Percentiles rank a stretch among this genome's conserved stretches.
phyloP scores from a whole-genome alignment of 805 yeast genomes.

The Gaillardinia entomophila region DNA sequence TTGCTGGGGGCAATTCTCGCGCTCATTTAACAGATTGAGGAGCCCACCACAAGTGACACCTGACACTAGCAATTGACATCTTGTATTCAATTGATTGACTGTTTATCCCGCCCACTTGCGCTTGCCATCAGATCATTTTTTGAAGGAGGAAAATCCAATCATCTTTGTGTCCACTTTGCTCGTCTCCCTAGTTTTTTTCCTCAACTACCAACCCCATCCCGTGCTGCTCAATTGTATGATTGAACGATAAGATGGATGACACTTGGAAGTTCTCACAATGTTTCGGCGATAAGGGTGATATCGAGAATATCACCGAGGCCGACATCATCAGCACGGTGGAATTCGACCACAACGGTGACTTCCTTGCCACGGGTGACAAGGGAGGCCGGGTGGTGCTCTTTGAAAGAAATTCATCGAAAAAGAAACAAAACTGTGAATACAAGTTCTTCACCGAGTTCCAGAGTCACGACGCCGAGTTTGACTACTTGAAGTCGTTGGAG shows the following conservation, averaged over 20 bases:
- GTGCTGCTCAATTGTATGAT: constrained; percentile 2
- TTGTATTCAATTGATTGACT: too few relatives aligned
- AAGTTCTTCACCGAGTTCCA: constrained; percentile 95
- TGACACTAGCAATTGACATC: too few relatives aligned
- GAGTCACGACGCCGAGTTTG: constrained; percentile 97
- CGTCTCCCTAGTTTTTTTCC: constrained; percentile 17
- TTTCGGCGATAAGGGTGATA: constrained; percentile 97
- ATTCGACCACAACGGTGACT: constrained; percentile 92
- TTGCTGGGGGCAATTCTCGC: too few relatives aligned
- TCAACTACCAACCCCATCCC: constrained; percentile 3
- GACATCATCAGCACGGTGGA: constrained; percentile 97
- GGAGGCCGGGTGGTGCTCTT: constrained; percentile 97
- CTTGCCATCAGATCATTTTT: too few relatives aligned
- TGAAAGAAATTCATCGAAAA: constrained; percentile 74
- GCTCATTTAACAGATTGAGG: too few relatives aligned
- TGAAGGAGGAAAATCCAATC: too few relatives aligned
- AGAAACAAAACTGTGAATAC: constrained; percentile 73
- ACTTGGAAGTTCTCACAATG: constrained; percentile 91
- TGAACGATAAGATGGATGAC: constrained; percentile 19
- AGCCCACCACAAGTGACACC: too few relatives aligned
- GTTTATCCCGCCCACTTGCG: too few relatives aligned
- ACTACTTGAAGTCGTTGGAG: constrained; percentile 89
- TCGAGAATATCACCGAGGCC: constrained; percentile 91
- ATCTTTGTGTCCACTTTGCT: constrained; percentile 12
- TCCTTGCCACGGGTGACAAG: constrained; percentile 95